These are phyloP conservation scores for Avena insularis DNA, from an alignment of 176 grass and related monocot species.

Conservation along the genomic window DNA sequence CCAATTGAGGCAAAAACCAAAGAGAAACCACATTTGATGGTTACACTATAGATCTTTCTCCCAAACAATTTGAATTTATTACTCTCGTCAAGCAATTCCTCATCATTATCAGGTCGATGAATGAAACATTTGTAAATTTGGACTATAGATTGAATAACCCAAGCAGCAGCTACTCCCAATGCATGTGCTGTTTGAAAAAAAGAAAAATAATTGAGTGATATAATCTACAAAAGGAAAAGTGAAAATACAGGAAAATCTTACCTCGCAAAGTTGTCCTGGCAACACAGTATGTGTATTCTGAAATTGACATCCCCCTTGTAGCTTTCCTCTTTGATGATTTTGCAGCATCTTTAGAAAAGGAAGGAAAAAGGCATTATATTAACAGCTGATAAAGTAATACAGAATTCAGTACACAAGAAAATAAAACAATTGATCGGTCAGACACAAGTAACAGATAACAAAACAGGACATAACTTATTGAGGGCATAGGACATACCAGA, in stretches of 20 bases:
- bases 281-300: slow-evolving; percentile 72
- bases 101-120: slow-evolving; percentile 45
- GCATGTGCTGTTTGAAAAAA: slow-evolving; percentile 70
- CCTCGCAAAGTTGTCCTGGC: slow-evolving; percentile 90
- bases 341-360: slow-evolving; percentile 67
- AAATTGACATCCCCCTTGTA: slow-evolving; percentile 63
- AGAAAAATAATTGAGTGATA: background rate
- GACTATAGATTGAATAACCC: slow-evolving; percentile 80
- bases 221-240: background rate
- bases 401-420: slow-evolving; percentile 33
- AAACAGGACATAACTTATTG: background rate
- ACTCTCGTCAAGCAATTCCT: slow-evolving; percentile 50
- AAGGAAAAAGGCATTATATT: slow-evolving; percentile 32
- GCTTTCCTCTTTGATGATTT: slow-evolving; percentile 88
- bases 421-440: background rate
- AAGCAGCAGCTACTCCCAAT: slow-evolving; percentile 87
- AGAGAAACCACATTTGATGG: slow-evolving; percentile 83
- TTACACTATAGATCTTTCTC: slow-evolving; percentile 70
- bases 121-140: slow-evolving; percentile 85
- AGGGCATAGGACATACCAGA: background rate
- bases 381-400: slow-evolving; percentile 21
- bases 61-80: slow-evolving; percentile 68
- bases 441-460: slow-evolving; percentile 9
- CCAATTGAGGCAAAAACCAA: slow-evolving; percentile 91
- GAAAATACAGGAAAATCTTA: slow-evolving; percentile 37